phyloP scores from a whole-genome alignment of 768 basidiomycete genomes.

The Pleurotus djamor region DNA sequence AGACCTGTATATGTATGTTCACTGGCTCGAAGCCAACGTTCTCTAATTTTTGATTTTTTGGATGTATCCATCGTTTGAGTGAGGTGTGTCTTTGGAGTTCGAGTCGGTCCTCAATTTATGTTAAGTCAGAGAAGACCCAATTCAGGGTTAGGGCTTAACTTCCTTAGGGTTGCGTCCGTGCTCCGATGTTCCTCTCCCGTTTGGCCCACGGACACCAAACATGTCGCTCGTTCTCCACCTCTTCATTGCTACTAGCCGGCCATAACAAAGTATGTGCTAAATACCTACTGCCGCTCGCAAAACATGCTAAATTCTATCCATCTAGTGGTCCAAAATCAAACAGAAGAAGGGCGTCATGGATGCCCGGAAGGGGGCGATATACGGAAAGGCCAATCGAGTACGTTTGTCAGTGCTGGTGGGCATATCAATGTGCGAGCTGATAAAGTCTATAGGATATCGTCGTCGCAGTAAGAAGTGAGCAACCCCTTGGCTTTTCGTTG shows the following conservation, averaged over 20 bases:
- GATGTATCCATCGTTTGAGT: too few relatives aligned
- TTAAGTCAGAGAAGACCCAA: neutral
- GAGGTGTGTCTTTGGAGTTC: too few relatives aligned
- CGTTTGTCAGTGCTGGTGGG: constrained; percentile 14
- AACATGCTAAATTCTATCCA: neutral
- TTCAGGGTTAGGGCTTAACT: constrained; percentile 3
- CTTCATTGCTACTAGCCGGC: constrained; percentile 22
- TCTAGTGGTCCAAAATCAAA: constrained; percentile 78
- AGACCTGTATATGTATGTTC: too few relatives aligned
- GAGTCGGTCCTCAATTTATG: too few relatives aligned
- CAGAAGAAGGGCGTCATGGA: constrained; percentile 68
- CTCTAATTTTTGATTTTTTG: too few relatives aligned
- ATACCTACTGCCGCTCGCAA: neutral
- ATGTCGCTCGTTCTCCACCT: constrained; percentile 19
- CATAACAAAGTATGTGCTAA: constrained; percentile 36
- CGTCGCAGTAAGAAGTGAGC: constrained; percentile 56
- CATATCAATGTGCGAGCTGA: neutral
- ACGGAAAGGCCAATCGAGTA: constrained; percentile 54
- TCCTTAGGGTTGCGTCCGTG: neutral
- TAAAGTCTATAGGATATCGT: constrained; percentile 50
- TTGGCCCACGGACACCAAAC: neutral
- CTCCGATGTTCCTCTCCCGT: constrained; percentile 1
- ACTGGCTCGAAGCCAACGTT: too few relatives aligned
- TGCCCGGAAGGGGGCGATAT: constrained; percentile 55
- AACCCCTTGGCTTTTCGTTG: neutral